Percentiles rank a stretch among this genome's conserved stretches.
Conservation (phyloP, 1,139 yeast species). For the Taphrina communis region DNA sequence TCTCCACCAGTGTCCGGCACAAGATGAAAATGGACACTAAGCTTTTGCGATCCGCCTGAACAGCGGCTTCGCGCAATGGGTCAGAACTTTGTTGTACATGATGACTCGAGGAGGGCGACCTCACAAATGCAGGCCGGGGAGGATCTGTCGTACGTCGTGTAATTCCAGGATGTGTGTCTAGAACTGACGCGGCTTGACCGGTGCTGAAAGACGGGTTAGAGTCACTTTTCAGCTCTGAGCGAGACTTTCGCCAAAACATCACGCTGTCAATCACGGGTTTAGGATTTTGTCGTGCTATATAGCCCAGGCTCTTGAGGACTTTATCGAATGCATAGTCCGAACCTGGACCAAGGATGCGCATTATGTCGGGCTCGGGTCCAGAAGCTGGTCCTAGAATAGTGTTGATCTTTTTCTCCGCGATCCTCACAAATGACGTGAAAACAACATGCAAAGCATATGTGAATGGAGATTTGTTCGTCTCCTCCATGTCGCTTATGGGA, state of each 20-base stretch:
- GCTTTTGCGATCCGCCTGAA: slow-evolving; percentile 68
- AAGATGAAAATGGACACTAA: slow-evolving; percentile 84
- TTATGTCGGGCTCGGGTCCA: slow-evolving; percentile 78
- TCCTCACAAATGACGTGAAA: slow-evolving; percentile 92
- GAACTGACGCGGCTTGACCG: slow-evolving; percentile 37
- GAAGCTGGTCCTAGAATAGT: slow-evolving; percentile 72
- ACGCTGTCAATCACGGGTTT: slow-evolving; percentile 96
- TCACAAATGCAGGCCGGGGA: slow-evolving; percentile 21
- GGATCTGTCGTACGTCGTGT: slow-evolving; percentile 23
- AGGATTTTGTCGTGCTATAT: slow-evolving; percentile 86
- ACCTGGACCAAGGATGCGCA: slow-evolving; percentile 83
- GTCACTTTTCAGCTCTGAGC: slow-evolving; percentile 80
- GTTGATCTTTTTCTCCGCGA: slow-evolving; percentile 84
- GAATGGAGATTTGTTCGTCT: slow-evolving; percentile 65
- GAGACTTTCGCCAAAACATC: slow-evolving; percentile 96
- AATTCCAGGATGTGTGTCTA: slow-evolving; percentile 17
- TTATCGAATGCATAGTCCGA: slow-evolving; percentile 85
- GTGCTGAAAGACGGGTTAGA: slow-evolving; percentile 60
- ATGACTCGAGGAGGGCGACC: slow-evolving; percentile 27
- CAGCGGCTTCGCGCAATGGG: slow-evolving; percentile 32
- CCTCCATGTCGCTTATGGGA: slow-evolving; percentile 20
- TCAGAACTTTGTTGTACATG: slow-evolving; percentile 12
- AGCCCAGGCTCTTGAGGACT: slow-evolving; percentile 83
- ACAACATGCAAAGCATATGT: slow-evolving; percentile 93
- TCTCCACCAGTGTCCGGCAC: slow-evolving; percentile 92